Base-by-base conservation (phyloP, 2,329 filamentous ascomycete genomes). In the Thelonectria discophora region DNA sequence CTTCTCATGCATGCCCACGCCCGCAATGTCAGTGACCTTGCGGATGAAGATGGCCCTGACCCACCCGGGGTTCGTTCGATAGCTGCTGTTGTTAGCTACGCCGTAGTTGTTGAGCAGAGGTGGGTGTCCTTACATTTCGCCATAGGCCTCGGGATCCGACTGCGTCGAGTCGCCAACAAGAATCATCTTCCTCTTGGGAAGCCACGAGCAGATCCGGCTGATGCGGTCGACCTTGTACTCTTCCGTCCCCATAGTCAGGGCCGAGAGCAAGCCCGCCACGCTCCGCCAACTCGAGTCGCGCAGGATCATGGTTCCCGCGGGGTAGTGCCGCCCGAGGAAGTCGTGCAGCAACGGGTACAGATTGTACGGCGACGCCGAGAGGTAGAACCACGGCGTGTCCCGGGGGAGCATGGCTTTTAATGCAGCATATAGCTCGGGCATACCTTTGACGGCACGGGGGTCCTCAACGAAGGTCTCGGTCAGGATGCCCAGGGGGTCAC, bases 311-410 rank as follows among this genome's bases (percentile, higher is more conserved):
- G 92, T 92, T 11, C 94, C 94, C 3, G 84, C 84, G 0, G 90
- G 91, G 73, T 89, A 98, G 76, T 90, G 79, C 2, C 82, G 74
- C 55, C 88, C 79, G 37, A 93, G 83, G 78, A 98, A 98, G 1
- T 83, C 76, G 58, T 85, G 88, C 21, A 98, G 84, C 77, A 97
- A 95, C 0, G 92, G 90, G 73, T 97, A 97, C 10, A 98, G 85
- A 70, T 96, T 97, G 81, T 97, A 97, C 0, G 94, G 94, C 0
- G 93, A 97, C 0, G 94, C 94, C 0, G 92, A 96, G 48, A 98
- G 85, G 77, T 98, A 98, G 81, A 97, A 97, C 84, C 92, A 97
- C 0, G 93, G 86, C 1, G 93, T 90, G 9, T 84, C 81, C 9
- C 84, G 73, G 1, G 82, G 79, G 21, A 88, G 71, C 4, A 82